Evolutionary conservation across 164 flowering plant genomes (phyloP).

Genomic region (Chloranthus sessilifolius): DNA sequence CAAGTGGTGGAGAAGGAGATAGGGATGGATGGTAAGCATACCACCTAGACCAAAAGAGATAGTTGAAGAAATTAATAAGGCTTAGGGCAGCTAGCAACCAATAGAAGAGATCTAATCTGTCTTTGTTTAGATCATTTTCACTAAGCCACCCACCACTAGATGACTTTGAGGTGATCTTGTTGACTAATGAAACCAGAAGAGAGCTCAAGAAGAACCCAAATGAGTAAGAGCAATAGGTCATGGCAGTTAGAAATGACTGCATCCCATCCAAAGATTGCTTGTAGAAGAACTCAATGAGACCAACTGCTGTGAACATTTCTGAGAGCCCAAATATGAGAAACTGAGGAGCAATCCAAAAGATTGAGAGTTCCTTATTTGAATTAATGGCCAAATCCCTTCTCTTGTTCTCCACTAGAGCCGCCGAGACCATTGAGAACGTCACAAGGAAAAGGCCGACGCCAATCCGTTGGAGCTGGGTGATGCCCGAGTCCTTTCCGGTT

Average conservation of each 20-base stretch:
- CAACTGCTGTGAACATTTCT: conserved; percentile 77
- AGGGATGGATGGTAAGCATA: conserved; percentile 33
- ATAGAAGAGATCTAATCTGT: conserved; percentile 61
- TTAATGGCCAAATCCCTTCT: conserved; percentile 30
- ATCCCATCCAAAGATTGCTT: conserved; percentile 51
- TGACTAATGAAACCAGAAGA: conserved; percentile 51
- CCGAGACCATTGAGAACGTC: conserved; percentile 72
- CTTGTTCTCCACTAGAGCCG: conserved; percentile 61
- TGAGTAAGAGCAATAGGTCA: conserved; percentile 66
- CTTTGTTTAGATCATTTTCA: conserved; percentile 59
- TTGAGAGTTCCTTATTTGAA: conserved; percentile 24
- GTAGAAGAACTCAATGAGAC: conserved; percentile 70
- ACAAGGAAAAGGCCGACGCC: conserved; percentile 62
- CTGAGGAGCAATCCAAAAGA: conserved; percentile 67
- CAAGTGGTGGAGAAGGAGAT: conserved; percentile 20
- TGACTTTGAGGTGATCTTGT: conserved; percentile 39
- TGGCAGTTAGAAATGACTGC: conserved; percentile 68
- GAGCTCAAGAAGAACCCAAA: conserved; percentile 72
- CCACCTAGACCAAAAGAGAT: conserved; percentile 68
- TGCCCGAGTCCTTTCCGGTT: conserved; percentile 56
- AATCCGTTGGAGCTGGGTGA: conserved; percentile 55
- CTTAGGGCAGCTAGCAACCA: conserved; percentile 63
- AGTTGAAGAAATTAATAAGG: conserved; percentile 57
- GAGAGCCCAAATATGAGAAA: conserved; percentile 58
- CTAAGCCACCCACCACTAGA: conserved; percentile 48